Percentiles rank a stretch among this genome's conserved stretches.
Evolutionary conservation across 1,284 basidiomycete genomes (phyloP).

Genomic region (Ustilago curta): DNA sequence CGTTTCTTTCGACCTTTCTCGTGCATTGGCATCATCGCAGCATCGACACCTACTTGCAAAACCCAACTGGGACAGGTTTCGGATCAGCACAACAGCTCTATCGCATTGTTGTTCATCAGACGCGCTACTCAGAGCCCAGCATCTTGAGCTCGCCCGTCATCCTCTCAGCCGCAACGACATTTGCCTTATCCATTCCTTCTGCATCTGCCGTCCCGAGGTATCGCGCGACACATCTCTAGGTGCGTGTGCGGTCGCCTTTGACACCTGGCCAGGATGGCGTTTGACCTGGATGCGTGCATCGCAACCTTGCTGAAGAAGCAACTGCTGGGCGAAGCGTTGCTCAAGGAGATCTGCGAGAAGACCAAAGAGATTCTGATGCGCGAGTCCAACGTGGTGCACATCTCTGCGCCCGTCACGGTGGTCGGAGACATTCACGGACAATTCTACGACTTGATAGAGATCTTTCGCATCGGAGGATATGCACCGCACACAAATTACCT

Average conservation of each 20-base stretch:
- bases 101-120: no score
- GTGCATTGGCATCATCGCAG: not conserved
- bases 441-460: conserved; percentile 99
- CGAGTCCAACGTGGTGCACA: conserved; percentile 98
- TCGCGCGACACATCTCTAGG: not conserved
- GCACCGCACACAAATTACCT: conserved; percentile 97
- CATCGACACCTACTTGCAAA: no score
- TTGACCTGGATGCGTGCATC: conserved; percentile 69
- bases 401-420: conserved; percentile 97
- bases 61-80: no score
- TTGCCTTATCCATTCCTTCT: not conserved
- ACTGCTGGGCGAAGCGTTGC: conserved; percentile 65
- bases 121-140: no score
- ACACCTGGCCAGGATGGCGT: conserved; percentile 49
- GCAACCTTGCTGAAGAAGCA: conserved; percentile 67
- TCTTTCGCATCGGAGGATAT: conserved; percentile 97
- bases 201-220: not conserved
- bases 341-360: conserved; percentile 69
- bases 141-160: no score
- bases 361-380: conserved; percentile 84
- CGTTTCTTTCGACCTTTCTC: not conserved
- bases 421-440: conserved; percentile 98
- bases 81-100: no score
- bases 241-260: not conserved
- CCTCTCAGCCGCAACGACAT: no score